Conservation (phyloP, 2,329 filamentous ascomycete species). For the Venturia carpophila region DNA sequence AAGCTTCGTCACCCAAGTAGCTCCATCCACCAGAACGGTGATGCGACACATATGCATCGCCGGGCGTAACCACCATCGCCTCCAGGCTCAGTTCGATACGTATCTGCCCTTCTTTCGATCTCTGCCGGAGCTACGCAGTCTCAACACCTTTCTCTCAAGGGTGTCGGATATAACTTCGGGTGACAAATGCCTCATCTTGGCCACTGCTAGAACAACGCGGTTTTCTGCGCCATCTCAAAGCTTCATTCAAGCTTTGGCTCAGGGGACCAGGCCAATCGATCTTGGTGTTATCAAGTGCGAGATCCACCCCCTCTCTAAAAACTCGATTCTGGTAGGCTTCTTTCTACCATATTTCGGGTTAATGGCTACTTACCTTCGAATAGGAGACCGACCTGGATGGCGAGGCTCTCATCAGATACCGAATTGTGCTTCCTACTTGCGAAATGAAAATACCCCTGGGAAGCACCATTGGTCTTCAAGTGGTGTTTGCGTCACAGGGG, state of each 20-base stretch:
- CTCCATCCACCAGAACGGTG: not conserved
- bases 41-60: not conserved
- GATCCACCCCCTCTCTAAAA: not conserved
- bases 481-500: not conserved
- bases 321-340: not conserved
- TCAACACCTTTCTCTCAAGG: not conserved
- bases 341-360: no score
- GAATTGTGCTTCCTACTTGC: not conserved
- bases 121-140: not conserved
- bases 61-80: not conserved
- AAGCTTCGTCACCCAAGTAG: not conserved
- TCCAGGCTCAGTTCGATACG: not conserved
- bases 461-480: not conserved
- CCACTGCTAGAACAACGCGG: not conserved
- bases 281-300: not conserved
- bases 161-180: not conserved
- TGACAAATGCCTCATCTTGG: not conserved
- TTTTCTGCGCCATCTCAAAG: not conserved
- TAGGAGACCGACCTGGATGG: not conserved
- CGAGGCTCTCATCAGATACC: not conserved
- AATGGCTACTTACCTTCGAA: not conserved
- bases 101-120: conserved; percentile 4
- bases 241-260: not conserved
- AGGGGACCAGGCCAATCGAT: not conserved
- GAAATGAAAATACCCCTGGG: not conserved